Evolutionary conservation across 2,329 filamentous ascomycete genomes (phyloP), one percentile per base, ranked within the genome.

Genomic region (Aspergillus pseudonomiae): DNA sequence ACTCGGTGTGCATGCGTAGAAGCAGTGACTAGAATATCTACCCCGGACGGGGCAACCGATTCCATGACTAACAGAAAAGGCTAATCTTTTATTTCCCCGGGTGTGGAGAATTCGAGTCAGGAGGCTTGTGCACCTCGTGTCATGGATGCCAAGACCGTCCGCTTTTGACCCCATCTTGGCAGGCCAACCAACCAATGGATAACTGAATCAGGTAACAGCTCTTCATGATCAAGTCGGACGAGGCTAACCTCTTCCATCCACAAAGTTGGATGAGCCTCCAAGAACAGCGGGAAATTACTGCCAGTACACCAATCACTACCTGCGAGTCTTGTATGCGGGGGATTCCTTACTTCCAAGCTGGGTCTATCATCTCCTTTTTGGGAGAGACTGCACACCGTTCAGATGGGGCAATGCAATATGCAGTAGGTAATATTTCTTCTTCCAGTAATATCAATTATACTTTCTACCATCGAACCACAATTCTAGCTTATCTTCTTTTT

Each of bases 61-160:
- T 59, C 46, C 57, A 50, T 61, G 60, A 61, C 60, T 57, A 61
- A 61, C 45, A 53, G 24, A 48, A 59, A 59, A 61, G 60, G 7
- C 60, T 57, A 61, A 61, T 57, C 57, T 52, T 36, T 16, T 36
- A 36, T 46, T 48, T 36, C 52, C 52, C 30, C 28, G 32, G 52
- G 16, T 52, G 43, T 50, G 46, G 46, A 30, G 46, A 26, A 19
- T 16, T 7, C 16, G 6, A 50, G 24, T 30, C 14, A 50, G 26
- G 9, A 3, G 26, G 46, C 26, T 7, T 50, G 46, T 50, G 46
- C 26, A 7, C 24, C 48, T 55, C 46, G 48, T 54, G 58, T 60
- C 36, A 55, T 16, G 30, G 32, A 3, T 55, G 58, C 58, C 58
- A 60, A 60, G 58, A 21, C 46, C 32, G 28, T 60, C 58, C 48